Evolutionary conservation across 2,329 filamentous ascomycete species (phyloP).

Genomic region (Fusarium buxicola): DNA sequence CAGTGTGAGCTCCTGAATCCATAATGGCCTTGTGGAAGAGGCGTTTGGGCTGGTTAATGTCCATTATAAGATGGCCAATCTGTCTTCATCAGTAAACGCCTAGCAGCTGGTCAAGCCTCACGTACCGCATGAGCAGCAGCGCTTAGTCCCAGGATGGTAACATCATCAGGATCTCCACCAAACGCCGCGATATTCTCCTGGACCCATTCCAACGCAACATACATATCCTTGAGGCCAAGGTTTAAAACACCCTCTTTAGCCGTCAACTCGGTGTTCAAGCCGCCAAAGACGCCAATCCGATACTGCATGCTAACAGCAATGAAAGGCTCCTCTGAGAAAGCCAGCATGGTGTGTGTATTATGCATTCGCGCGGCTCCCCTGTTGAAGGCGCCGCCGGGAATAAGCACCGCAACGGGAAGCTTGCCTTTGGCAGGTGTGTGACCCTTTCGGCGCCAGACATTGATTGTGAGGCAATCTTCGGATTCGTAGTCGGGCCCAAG

Average conservation of each 20-base stretch:
- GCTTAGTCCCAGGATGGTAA: conserved; percentile 61
- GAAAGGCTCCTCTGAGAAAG: conserved; percentile 58
- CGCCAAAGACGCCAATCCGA: conserved; percentile 68
- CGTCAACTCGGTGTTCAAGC: conserved; percentile 64
- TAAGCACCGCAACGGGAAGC: conserved; percentile 44
- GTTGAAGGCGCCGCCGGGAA: conserved; percentile 49
- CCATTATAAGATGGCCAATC: conserved; percentile 51
- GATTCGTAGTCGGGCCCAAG: conserved; percentile 48
- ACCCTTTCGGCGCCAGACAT: conserved; percentile 40
- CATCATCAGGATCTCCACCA: conserved; percentile 60
- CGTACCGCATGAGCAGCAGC: conserved; percentile 50
- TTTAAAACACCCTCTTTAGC: conserved; percentile 65
- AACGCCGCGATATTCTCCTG: conserved; percentile 63
- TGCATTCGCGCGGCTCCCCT: conserved; percentile 54
- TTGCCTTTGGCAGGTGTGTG: conserved; percentile 30
- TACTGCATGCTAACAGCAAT: conserved; percentile 61
- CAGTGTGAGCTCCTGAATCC: conserved; percentile 49
- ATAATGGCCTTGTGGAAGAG: conserved; percentile 50
- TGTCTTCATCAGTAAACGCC: not conserved
- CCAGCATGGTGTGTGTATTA: conserved; percentile 59
- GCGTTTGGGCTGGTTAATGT: conserved; percentile 47
- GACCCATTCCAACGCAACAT: conserved; percentile 61
- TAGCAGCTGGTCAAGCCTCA: fast-evolving
- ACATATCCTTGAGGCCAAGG: conserved; percentile 63
- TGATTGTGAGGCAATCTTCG: conserved; percentile 46